Percentiles rank a stretch among this genome's conserved stretches.
Conservation (phyloP, 257 asterid genomes). For the Oldenlandia corymbosa region DNA sequence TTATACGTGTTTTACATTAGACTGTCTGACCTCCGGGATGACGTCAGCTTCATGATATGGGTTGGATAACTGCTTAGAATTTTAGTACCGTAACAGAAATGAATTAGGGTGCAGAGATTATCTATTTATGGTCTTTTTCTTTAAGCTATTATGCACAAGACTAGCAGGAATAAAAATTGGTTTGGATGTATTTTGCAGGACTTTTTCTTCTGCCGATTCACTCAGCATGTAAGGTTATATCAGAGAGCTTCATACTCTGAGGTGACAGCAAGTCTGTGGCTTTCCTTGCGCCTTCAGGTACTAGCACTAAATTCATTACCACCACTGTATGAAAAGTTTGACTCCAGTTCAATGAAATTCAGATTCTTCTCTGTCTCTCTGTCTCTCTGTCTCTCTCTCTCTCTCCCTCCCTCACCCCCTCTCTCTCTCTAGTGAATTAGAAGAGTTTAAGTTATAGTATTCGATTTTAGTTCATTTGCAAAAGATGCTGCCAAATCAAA, state of each 20-base stretch:
- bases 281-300: slow-evolving; percentile 98
- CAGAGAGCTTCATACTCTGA: slow-evolving; percentile 92
- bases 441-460: neutral
- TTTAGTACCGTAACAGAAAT: neutral
- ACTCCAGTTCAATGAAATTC: neutral
- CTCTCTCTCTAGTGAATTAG: no score
- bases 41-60: neutral
- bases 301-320: neutral
- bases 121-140: neutral
- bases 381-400: no score
- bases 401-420: no score
- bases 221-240: slow-evolving; percentile 54
- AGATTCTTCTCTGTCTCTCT: no score
- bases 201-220: slow-evolving; percentile 55
- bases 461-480: neutral
- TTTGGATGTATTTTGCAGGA: slow-evolving; percentile 41
- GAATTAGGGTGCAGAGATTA: neutral
- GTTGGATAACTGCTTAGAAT: neutral
- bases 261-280: slow-evolving; percentile 89
- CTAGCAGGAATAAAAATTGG: neutral
- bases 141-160: neutral
- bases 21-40: neutral
- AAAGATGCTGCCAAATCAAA: neutral
- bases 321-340: neutral
- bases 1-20: neutral